Percentiles rank a stretch among this genome's conserved stretches.
Evolutionary conservation across 805 yeast species (phyloP).

Genomic region (Candida coquimbonensis): DNA sequence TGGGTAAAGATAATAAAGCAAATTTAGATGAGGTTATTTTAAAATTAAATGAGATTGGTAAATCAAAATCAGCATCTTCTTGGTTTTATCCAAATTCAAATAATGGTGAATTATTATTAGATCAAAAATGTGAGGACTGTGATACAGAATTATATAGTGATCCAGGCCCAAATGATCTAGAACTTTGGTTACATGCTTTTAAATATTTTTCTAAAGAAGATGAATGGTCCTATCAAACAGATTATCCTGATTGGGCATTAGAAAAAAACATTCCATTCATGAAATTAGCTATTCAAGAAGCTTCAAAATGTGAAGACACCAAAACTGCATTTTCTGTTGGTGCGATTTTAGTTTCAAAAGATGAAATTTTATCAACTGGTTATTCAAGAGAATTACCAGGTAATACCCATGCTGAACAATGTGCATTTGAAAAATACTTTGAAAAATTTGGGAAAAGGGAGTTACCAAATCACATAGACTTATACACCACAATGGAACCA

Average conservation of each 20-base stretch:
- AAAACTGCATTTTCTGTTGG: conserved; percentile 93
- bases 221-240: conserved; percentile 24
- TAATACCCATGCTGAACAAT: conserved; percentile 96
- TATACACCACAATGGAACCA: conserved; percentile 97
- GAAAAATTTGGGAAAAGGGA: conserved; percentile 24
- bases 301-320: conserved; percentile 73
- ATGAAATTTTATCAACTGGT: conserved; percentile 66
- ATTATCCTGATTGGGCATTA: conserved; percentile 38
- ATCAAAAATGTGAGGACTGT: conserved; percentile 57
- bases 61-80: conserved; percentile 55
- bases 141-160: conserved; percentile 69
- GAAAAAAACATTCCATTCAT: conserved; percentile 52
- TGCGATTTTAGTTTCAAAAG: conserved; percentile 66
- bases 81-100: conserved; percentile 50
- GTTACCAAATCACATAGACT: conserved; percentile 69
- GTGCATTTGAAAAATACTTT: conserved; percentile 76
- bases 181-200: conserved; percentile 87
- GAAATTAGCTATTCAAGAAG: conserved; percentile 72
- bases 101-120: conserved; percentile 60
- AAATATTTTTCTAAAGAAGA: conserved; percentile 52
- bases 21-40: conserved; percentile 41
- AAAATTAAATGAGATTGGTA: conserved; percentile 61
- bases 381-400: conserved; percentile 89
- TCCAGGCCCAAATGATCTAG: conserved; percentile 84
- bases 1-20: conserved; percentile 53